Conservation (phyloP, 2,329 filamentous ascomycete species). For the Aspergillus sp. region DNA sequence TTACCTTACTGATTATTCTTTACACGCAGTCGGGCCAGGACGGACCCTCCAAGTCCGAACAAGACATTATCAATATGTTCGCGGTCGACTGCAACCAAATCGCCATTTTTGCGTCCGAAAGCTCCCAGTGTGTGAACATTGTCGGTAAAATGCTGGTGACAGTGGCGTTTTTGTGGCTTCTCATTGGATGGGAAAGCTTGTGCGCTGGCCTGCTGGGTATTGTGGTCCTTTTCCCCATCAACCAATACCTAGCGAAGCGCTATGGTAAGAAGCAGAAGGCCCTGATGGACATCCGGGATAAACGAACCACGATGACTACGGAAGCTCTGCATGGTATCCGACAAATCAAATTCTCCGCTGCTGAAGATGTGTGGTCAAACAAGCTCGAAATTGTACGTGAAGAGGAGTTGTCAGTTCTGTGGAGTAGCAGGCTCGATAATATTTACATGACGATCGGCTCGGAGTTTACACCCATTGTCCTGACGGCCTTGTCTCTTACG, state of each 20-base stretch:
- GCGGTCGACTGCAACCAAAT: neutral
- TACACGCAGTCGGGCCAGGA: neutral
- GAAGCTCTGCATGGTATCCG: slow-evolving; percentile 76
- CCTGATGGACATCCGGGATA: slow-evolving; percentile 74
- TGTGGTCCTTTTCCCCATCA: neutral
- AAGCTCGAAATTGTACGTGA: slow-evolving; percentile 67
- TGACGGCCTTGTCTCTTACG: slow-evolving; percentile 68
- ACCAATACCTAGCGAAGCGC: slow-evolving; percentile 55
- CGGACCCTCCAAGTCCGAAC: neutral
- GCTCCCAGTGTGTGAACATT: neutral
- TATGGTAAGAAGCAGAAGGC: slow-evolving; percentile 67
- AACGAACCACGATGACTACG: slow-evolving; percentile 71
- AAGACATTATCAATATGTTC: neutral
- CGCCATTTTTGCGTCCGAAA: neutral
- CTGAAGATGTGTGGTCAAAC: slow-evolving; percentile 72
- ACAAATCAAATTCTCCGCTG: slow-evolving; percentile 79
- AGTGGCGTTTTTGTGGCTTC: neutral
- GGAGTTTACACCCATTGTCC: slow-evolving; percentile 70
- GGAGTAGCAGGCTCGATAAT: slow-evolving; percentile 66
- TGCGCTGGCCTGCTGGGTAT: neutral
- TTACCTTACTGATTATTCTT: neutral
- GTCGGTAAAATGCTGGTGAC: neutral
- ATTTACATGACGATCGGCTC: slow-evolving; percentile 65
- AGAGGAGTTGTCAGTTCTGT: slow-evolving; percentile 66
- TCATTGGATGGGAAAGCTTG: neutral